Base-by-base conservation (phyloP, 2,329 filamentous ascomycete species). In the Penicillium sp. region DNA sequence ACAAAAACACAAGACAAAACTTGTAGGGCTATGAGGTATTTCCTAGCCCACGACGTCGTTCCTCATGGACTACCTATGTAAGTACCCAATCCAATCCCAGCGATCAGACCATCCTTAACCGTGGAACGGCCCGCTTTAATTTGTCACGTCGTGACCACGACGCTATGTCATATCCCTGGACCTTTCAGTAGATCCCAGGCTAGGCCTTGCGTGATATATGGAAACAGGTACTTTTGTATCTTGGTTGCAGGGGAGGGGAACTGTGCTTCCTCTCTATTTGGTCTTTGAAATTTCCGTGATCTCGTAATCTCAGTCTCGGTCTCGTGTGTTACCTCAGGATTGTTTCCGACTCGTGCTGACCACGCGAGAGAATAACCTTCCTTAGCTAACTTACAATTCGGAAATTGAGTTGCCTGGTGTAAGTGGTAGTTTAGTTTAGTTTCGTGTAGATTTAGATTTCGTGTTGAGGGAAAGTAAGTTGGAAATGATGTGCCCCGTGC, bases 201-300 rank as follows among this genome's bases (percentile, higher is more conserved):
- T 37, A 29, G 52, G 15, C 13, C 25, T 17, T 31, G 25, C n/a
- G 19, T 31, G 3, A 17, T 43, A 2, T 27, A 8, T 55, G 37
- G 38, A 37, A 55, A 37, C 35, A 50, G 29, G 38, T 35, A 55
- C 53, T 42, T 55, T 49, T 31, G 43, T 27, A 4, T 46, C n/a
- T 46, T n/a, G 17, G 42, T 10, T 8, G 42, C 9, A 29, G 17
- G 42, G 21, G n/a, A 15, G 7, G 27, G 9, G 17, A 45, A 47
- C n/a, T 21, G 6, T 33, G 12, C 27, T 6, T 21, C 2, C 6
- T 17, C 27, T 33, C 29, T 31, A 6, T 9, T 37, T 43, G 8
- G n/a, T 25, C 21, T 23, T 45, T 15, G 10, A 13, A 25, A n/a
- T 25, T 48, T 23, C 5, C 42, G 13, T 38, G 17, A 15, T 38